Conservation (phyloP, 805 yeast species). For the Metschnikowia drakensbergensis region DNA sequence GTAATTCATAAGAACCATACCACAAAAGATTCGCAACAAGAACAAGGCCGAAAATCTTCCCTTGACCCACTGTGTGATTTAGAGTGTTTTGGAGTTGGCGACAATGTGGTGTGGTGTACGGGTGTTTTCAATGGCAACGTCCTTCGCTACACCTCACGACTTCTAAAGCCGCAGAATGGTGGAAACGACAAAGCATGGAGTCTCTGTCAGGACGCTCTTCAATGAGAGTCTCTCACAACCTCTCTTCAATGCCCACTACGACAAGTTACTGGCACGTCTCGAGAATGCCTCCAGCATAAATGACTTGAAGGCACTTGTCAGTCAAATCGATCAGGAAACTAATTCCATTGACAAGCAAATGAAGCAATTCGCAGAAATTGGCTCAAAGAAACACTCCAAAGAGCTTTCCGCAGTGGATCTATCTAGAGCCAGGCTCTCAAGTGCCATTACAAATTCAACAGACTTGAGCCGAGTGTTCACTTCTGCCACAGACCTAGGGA, state of each 20-base stretch:
- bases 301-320: slow-evolving; percentile 27
- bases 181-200: background rate
- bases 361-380: slow-evolving; percentile 21
- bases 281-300: slow-evolving; percentile 24
- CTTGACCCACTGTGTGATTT: too few species aligned
- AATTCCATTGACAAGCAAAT: slow-evolving; percentile 25
- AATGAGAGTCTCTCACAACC: slow-evolving; percentile 10
- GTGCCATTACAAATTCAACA: slow-evolving; percentile 55
- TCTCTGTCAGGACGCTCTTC: slow-evolving; percentile 12
- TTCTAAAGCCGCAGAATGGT: slow-evolving; percentile 2
- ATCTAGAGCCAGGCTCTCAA: slow-evolving; percentile 58
- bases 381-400: slow-evolving; percentile 31
- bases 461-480: slow-evolving; percentile 51
- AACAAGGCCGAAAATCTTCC: too few species aligned
- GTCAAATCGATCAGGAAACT: slow-evolving; percentile 27
- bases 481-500: slow-evolving; percentile 62
- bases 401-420: slow-evolving; percentile 52
- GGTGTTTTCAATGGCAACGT: background rate
- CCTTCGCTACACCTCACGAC: slow-evolving; percentile 1
- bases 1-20: too few species aligned
- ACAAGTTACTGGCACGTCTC: slow-evolving; percentile 12
- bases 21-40: too few species aligned
- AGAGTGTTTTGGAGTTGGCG: too few species aligned
- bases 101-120: background rate
- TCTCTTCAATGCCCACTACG: slow-evolving; percentile 8